phyloP scores from a whole-genome alignment of 352 stramenopile species.

The Globisporangium iwayamae region DNA sequence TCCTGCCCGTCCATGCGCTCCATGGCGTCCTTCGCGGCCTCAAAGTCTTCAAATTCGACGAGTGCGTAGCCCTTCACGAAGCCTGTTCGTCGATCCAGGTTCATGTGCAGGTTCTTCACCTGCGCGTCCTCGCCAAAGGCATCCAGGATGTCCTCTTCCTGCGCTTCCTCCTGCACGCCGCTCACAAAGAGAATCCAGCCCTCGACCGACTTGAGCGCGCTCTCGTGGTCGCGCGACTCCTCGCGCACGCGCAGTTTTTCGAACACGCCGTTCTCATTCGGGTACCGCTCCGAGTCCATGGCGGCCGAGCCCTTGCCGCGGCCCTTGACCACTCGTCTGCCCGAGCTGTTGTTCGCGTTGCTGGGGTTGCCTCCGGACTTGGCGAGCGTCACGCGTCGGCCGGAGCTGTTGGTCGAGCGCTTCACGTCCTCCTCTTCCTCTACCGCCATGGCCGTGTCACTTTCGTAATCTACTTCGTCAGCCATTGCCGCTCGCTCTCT shows the following conservation, averaged over 20 bases:
- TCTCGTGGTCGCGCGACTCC: constrained; percentile 35
- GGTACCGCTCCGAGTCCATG: constrained; percentile 77
- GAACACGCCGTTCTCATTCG: constrained; percentile 70
- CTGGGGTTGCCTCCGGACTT: neutral
- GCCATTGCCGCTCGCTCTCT: constrained; percentile 39
- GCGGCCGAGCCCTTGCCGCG: constrained; percentile 58
- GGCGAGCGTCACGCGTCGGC: constrained; percentile 4
- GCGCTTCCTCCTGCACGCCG: constrained; percentile 94
- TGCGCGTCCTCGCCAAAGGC: constrained; percentile 93
- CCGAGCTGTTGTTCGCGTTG: constrained; percentile 2
- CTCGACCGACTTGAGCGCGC: constrained; percentile 86
- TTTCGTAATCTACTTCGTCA: constrained; percentile 87
- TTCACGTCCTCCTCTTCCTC: constrained; percentile 69
- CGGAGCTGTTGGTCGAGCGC: constrained; percentile 8
- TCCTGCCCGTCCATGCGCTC: constrained; percentile 91
- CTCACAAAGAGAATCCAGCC: constrained; percentile 97
- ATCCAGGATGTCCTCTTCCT: constrained; percentile 96
- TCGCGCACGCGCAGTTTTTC: constrained; percentile 50
- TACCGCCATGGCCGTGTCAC: constrained; percentile 79
- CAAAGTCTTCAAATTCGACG: constrained; percentile 91
- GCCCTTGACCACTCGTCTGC: constrained; percentile 58
- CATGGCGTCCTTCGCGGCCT: constrained; percentile 90
- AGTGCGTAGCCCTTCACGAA: constrained; percentile 96
- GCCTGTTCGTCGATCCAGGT: constrained; percentile 92
- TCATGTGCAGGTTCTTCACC: constrained; percentile 96